Evolutionary conservation across 2,329 filamentous ascomycete genomes (phyloP).

Genomic region (Curvularia verruculosa): DNA sequence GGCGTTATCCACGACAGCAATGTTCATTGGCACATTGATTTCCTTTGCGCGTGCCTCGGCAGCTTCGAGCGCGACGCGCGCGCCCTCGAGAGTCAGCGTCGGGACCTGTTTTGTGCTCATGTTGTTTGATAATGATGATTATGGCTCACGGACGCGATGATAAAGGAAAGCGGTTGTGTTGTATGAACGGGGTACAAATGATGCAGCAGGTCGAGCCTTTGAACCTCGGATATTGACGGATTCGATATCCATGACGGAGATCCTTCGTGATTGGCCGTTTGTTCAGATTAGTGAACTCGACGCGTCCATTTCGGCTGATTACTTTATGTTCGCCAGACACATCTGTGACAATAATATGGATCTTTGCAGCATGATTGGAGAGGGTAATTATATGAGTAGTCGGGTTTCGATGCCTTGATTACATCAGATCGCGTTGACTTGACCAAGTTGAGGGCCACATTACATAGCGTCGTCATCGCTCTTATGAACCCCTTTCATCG

Average conservation of each 20-base stretch:
- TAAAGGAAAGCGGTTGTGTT: background rate
- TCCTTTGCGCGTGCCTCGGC: conserved; percentile 45
- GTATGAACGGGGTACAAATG: background rate
- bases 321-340: background rate
- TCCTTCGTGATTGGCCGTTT: background rate
- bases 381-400: background rate
- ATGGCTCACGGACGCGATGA: background rate
- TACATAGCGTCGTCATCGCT: no score
- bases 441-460: no score
- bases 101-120: conserved; percentile 45
- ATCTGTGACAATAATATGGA: background rate
- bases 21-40: conserved; percentile 55
- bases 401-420: background rate
- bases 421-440: background rate
- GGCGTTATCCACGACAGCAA: conserved; percentile 55
- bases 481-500: no score
- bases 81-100: conserved; percentile 46
- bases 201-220: background rate
- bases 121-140: background rate
- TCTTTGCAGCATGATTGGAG: background rate
- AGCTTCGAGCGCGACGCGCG: conserved; percentile 44
- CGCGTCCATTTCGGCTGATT: background rate
- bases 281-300: background rate
- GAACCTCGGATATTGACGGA: conserved; percentile 11
- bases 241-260: background rate